Evolutionary conservation across 177 flowering plant genomes (phyloP).

Genomic region (Telopea speciosissima): DNA sequence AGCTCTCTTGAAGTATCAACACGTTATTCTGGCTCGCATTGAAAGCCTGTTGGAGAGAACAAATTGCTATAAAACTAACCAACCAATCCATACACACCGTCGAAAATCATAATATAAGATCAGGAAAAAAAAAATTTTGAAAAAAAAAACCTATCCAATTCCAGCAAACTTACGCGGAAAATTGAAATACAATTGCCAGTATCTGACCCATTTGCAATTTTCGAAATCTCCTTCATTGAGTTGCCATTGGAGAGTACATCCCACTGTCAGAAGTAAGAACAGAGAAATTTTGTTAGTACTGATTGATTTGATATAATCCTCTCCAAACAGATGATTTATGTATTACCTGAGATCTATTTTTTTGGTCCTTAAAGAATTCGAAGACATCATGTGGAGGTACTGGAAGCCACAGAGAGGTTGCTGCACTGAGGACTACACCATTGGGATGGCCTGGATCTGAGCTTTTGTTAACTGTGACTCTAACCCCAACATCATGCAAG

Average conservation of each 20-base stretch:
- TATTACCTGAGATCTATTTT: constrained; percentile 51
- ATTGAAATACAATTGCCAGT: constrained; percentile 63
- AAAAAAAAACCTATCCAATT: background rate
- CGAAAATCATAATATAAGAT: background rate
- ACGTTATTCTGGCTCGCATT: constrained; percentile 66
- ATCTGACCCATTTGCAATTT: constrained; percentile 56
- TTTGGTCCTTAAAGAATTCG: constrained; percentile 48
- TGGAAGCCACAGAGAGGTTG: constrained; percentile 56
- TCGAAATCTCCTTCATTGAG: constrained; percentile 56
- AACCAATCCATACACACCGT: background rate
- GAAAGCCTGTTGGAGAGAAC: constrained; percentile 38
- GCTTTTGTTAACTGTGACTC: constrained; percentile 33
- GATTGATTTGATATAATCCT: background rate
- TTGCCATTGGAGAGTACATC: constrained; percentile 61
- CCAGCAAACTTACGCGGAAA: constrained; percentile 31
- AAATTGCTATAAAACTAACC: background rate
- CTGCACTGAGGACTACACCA: constrained; percentile 45
- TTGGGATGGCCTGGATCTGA: constrained; percentile 45
- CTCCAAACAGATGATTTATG: background rate
- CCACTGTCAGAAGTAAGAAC: constrained; percentile 34
- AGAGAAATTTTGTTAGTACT: background rate
- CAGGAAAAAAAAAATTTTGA: too few species aligned
- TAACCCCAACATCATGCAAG: constrained; percentile 25
- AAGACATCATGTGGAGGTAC: constrained; percentile 31
- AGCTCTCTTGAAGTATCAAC: constrained; percentile 34